A percentile compares a stretch with the other conserved stretches of the same genome.
Conservation (phyloP, 306 rosid species). For the Casuarina equisetifolia region DNA sequence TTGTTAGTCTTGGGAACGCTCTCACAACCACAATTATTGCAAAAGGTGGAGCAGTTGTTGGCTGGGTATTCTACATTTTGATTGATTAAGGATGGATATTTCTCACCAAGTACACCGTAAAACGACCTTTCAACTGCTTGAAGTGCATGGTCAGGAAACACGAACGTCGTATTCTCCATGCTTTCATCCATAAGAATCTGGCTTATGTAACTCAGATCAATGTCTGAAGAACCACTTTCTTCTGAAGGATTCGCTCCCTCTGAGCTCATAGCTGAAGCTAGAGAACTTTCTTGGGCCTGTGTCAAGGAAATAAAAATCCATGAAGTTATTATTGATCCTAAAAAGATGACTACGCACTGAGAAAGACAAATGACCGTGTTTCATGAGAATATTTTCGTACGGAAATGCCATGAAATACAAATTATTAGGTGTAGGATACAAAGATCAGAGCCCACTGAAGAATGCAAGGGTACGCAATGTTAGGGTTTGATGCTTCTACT, state of each 20-base stretch:
- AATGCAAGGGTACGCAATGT: too few relatives aligned
- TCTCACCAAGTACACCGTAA: conserved; percentile 16
- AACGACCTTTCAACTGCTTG: conserved; percentile 8
- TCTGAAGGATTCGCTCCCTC: not conserved
- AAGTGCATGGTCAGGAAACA: not conserved
- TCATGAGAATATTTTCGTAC: too few relatives aligned
- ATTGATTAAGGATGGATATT: not conserved
- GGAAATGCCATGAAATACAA: too few relatives aligned
- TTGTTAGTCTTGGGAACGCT: not conserved
- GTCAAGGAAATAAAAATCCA: too few relatives aligned
- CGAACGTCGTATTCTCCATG: not conserved
- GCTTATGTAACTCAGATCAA: not conserved
- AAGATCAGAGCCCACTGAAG: too few relatives aligned
- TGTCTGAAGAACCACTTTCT: not conserved
- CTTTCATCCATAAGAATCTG: conserved; percentile 14
- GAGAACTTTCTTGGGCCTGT: not conserved
- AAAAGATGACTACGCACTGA: too few relatives aligned
- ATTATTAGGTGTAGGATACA: too few relatives aligned
- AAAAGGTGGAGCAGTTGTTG: not conserved
- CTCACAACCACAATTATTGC: not conserved
- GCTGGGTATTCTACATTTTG: not conserved
- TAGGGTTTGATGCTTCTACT: too few relatives aligned
- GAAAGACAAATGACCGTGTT: too few relatives aligned
- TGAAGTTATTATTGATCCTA: too few relatives aligned
- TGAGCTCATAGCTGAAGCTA: conserved; percentile 2